These are phyloP conservation scores for Przewalskia tangutica DNA, from an alignment of 257 asterid species.

Conservation along the genomic window DNA sequence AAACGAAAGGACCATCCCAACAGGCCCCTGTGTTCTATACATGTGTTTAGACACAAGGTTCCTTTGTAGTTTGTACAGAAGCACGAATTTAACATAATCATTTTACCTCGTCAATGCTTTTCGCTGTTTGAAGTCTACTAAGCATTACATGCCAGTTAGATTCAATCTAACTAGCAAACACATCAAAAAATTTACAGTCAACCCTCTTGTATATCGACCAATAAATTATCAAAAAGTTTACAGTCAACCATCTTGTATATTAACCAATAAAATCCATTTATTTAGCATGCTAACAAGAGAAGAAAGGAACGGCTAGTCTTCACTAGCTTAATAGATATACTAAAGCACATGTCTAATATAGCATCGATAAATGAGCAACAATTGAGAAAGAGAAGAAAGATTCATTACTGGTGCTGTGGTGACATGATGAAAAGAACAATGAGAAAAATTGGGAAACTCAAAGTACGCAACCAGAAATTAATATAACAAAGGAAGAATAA, in stretches of 20 bases:
- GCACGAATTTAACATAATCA: not conserved
- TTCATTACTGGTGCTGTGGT: not conserved
- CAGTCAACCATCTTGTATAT: not conserved
- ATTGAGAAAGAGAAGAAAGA: not conserved
- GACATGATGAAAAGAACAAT: not conserved
- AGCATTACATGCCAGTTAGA: conserved; percentile 92
- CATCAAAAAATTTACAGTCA: not conserved
- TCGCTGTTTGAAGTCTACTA: conserved; percentile 82
- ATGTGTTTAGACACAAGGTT: conserved; percentile 8
- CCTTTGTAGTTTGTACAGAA: not conserved
- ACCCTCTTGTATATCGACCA: not conserved
- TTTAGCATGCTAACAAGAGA: not conserved
- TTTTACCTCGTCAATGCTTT: conserved; percentile 88
- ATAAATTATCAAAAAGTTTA: not conserved
- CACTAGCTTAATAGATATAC: not conserved
- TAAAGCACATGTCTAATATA: not conserved
- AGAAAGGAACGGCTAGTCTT: not conserved
- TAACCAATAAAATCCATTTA: not conserved
- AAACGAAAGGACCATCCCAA: not conserved
- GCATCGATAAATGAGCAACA: not conserved
- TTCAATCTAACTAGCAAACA: not conserved
- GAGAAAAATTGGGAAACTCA: not conserved
- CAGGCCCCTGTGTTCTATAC: not conserved
- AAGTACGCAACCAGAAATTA: not conserved
- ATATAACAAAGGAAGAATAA: not conserved